These are phyloP conservation scores for Debaryomyces castellii DNA, from an alignment of 805 yeast genomes.

Conservation along the genomic window DNA sequence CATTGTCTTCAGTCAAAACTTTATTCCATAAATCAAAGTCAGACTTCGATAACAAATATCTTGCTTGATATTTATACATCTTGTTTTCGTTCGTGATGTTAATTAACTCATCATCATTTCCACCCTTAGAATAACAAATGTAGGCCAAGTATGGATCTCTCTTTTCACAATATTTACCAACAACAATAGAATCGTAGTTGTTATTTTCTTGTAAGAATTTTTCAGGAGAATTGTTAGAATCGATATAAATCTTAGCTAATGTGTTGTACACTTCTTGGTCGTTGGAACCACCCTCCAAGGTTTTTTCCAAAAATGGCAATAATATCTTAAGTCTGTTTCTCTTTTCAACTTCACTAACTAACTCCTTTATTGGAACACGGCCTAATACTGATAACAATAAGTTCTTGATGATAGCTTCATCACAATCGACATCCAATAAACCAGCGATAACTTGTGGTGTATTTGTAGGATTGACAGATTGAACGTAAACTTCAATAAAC, in stretches of 20 bases:
- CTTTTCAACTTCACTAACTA: slow-evolving; percentile 93
- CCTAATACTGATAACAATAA: slow-evolving; percentile 85
- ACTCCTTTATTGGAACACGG: slow-evolving; percentile 86
- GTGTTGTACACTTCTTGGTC: slow-evolving; percentile 94
- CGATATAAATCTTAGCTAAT: slow-evolving; percentile 95
- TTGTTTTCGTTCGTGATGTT: slow-evolving; percentile 93
- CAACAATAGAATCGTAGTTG: slow-evolving; percentile 87
- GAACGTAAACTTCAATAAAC: slow-evolving; percentile 96
- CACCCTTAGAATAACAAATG: slow-evolving; percentile 95
- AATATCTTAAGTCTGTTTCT: slow-evolving; percentile 90
- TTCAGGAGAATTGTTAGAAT: slow-evolving; percentile 96
- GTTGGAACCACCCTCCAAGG: slow-evolving; percentile 77
- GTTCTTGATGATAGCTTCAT: slow-evolving; percentile 79
- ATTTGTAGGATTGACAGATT: slow-evolving; percentile 92
- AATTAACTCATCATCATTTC: slow-evolving; percentile 85
- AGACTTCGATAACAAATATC: slow-evolving; percentile 87
- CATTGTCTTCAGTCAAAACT: slow-evolving; percentile 73
- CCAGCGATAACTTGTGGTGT: slow-evolving; percentile 98
- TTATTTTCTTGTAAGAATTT: slow-evolving; percentile 90
- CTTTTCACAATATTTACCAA: slow-evolving; percentile 98
- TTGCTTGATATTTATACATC: slow-evolving; percentile 99
- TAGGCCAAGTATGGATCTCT: slow-evolving; percentile 98
- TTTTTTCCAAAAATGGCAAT: slow-evolving; percentile 89
- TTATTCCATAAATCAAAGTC: slow-evolving; percentile 78
- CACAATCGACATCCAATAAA: slow-evolving; percentile 94